phyloP scores from a whole-genome alignment of 805 yeast species.

The Candida pseudofarinosa region DNA sequence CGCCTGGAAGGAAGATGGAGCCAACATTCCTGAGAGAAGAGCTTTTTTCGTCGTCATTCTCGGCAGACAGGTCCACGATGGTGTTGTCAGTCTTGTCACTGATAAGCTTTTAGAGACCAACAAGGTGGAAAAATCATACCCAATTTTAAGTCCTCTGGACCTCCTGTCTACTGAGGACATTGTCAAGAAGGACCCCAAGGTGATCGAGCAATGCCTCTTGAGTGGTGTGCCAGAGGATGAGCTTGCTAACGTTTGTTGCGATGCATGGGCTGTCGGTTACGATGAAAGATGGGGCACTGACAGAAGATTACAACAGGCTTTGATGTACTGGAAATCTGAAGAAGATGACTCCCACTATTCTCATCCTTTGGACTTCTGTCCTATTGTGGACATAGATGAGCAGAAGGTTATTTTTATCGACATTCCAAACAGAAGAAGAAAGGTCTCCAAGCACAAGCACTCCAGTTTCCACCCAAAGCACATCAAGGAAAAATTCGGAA shows the following conservation, averaged over 20 bases:
- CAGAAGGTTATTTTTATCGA: slow-evolving; percentile 69
- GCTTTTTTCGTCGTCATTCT: slow-evolving; percentile 64
- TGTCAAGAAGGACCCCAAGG: slow-evolving; percentile 66
- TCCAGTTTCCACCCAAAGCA: slow-evolving; percentile 68
- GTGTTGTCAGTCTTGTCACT: slow-evolving; percentile 56
- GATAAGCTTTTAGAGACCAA: slow-evolving; percentile 45
- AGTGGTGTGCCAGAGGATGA: slow-evolving; percentile 64
- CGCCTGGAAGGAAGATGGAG: slow-evolving; percentile 59
- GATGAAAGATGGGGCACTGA: slow-evolving; percentile 78
- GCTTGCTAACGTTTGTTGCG: slow-evolving; percentile 59
- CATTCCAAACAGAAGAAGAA: slow-evolving; percentile 71
- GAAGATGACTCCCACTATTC: slow-evolving; percentile 76
- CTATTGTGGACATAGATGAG: slow-evolving; percentile 72
- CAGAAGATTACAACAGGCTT: slow-evolving; percentile 73
- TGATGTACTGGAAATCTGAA: slow-evolving; percentile 69
- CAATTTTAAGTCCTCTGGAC: slow-evolving; percentile 70
- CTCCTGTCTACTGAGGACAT: slow-evolving; percentile 58
- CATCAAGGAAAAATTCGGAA: slow-evolving; percentile 56
- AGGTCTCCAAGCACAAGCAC: slow-evolving; percentile 63
- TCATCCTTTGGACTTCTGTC: slow-evolving; percentile 78
- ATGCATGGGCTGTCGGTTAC: slow-evolving; percentile 68
- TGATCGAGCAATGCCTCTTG: slow-evolving; percentile 66
- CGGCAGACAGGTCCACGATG: slow-evolving; percentile 60
- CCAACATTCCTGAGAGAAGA: slow-evolving; percentile 63
- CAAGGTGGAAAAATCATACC: slow-evolving; percentile 60